Evolutionary conservation across 2,329 filamentous ascomycete genomes (phyloP), one percentile per base, ranked within the genome.

Genomic region (Graphilbum sp.): DNA sequence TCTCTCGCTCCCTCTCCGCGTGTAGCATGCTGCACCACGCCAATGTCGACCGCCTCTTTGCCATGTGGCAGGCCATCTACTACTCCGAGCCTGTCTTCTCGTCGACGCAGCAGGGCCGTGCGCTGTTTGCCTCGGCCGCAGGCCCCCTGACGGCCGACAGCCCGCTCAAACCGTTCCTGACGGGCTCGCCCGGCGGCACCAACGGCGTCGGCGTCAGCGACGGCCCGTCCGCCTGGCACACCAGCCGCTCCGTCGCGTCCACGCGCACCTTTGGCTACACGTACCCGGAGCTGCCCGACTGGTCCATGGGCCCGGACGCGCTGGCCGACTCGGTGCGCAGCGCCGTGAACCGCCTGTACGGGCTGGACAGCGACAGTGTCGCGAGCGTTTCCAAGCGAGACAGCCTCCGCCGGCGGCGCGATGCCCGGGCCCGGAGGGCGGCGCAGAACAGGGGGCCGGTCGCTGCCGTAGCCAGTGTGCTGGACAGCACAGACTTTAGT

Each of bases 251-350:
- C 15, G 54, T 52, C 15, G 43, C 45, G 11, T 38, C 46, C 5
- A 50, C 51, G 32, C 47, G 53, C 18, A 47, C 33, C 8, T 58
- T 63, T 39, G 60, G 60, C 17, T 63, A 64, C 47, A 60, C 55
- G 5, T 62, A 62, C 43, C 53, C 52, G 2, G 58, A 61, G 41
- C 50, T 65, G 21, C 42, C 52, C 40, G 53, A 57, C 47, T 69
- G 72, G 44, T 64, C 61, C 8, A 35, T 74, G 54, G 66, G 66
- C 3, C 57, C 69, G 2, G 63, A 72, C 41, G 62, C 75, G 46
- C 53, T 84, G 33, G 63, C 66, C 24, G 67, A 67, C 41, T 77
- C 79, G 47, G 62, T 84, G 24, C 66, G 72, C 29, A 66, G 71
- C 0, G 67, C 74, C 7, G 67, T 81, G 12, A 63, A 71, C 41